Evolutionary conservation across 1,284 basidiomycete genomes (phyloP), one percentile per base, ranked within the genome.

Genomic region (Trichosporon asahii): DNA sequence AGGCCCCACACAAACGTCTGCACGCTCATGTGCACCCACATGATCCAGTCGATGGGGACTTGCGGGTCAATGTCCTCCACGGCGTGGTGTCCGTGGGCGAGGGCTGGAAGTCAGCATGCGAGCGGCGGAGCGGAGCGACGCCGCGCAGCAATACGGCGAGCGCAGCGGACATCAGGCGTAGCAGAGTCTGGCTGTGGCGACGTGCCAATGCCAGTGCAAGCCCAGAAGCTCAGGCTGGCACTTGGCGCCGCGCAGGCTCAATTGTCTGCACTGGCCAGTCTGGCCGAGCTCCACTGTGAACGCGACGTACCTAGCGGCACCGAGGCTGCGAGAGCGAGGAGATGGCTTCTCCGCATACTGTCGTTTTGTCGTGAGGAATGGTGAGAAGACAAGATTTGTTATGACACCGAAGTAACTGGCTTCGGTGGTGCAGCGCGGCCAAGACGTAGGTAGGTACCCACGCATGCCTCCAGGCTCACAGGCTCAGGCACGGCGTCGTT

Each of bases 1-100:
- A 94, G 80, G 1, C 90, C 91, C 93, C 93, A 95, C 6, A 93
- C 88, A 9, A 87, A 79, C 2, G 87, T 88, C 77, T 94, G 92
- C 14, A 94, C 79, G 40, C 86, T 84, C 71, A 94, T 93, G 79
- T 95, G 92, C 27, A 93, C 86, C 87, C 89, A 92, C 44, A 94
- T 87, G 55, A 92, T 87, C 25, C 88, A 82, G 81, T 94, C 92
- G 31, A 92, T 86, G 0, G 92, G 90, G n/a, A 88, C 88, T 65
- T 85, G 85, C 7, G 85, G 77, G 74, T 90, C 85, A 76, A 90
- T 91, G 71, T 91, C 89, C 0, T 88, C 83, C 73, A 91, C 90
- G 60, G 85, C 83, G 76, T 94, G 92, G 75, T 83, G 82, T 27
- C 71, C 78, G 72, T 84, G 82, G n/a, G 79, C 83, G 66, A 31